A percentile compares a stretch with the other conserved stretches of the same genome.
Conservation (phyloP, 768 basidiomycete genomes). For the Kwoniella dendrophila region DNA sequence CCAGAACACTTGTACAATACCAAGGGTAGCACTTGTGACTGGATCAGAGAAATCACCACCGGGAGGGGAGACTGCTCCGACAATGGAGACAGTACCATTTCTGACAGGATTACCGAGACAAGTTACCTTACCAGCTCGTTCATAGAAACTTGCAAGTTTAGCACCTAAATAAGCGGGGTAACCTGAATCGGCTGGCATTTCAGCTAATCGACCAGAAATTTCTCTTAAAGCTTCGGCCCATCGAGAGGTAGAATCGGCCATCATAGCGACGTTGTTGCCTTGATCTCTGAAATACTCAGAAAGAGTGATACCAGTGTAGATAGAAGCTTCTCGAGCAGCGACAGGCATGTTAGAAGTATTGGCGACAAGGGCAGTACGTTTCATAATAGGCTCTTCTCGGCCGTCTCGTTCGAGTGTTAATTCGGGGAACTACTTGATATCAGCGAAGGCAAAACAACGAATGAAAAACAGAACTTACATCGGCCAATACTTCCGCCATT, state of each 20-base stretch:
- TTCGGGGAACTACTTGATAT: conserved; percentile 65
- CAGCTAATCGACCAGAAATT: conserved; percentile 97
- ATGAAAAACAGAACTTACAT: conserved; percentile 60
- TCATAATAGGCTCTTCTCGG: conserved; percentile 99
- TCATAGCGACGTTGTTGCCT: conserved; percentile 96
- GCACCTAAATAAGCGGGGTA: conserved; percentile 97
- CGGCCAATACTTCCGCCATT: conserved; percentile 93
- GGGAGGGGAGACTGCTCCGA: conserved; percentile 97
- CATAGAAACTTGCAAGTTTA: conserved; percentile 96
- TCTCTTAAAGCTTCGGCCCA: conserved; percentile 99
- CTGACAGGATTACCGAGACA: conserved; percentile 86
- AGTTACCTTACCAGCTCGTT: conserved; percentile 93
- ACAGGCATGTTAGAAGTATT: conserved; percentile 99
- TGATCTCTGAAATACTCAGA: conserved; percentile 99
- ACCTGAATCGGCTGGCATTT: conserved; percentile 99
- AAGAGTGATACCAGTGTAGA: conserved; percentile 98
- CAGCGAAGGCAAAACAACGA: conserved; percentile 18
- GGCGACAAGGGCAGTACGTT: conserved; percentile 96
- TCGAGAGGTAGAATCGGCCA: conserved; percentile 98
- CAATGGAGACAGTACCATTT: conserved; percentile 93
- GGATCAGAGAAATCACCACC: conserved; percentile 99
- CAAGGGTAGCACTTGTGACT: conserved; percentile 92
- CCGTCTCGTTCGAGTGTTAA: conserved; percentile 86
- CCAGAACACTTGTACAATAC: conserved; percentile 99
- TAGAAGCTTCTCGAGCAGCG: conserved; percentile 97